Evolutionary conservation across 371 early-diverging fungal genomes (phyloP), one percentile per base, ranked within the genome.

Genomic region (Mucor saturninus): DNA sequence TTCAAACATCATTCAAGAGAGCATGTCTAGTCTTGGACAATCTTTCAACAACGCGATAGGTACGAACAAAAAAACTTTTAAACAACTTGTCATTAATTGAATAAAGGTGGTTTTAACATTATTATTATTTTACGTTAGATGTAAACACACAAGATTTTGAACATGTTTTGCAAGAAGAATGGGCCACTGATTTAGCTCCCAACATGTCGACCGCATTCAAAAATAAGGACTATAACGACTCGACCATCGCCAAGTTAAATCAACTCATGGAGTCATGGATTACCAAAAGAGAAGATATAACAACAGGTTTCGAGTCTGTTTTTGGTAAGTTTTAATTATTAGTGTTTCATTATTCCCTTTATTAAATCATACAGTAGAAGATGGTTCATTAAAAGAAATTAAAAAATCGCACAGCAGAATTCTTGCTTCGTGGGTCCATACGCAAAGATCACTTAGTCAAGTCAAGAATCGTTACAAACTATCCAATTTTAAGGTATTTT

Each of bases 231-330:
- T 55, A 58, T 39, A 29, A 57, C 7, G 59, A 62, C n/a, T 35
- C 54, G 49, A 58, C 59, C 29, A 43, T 67, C 46, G 31, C 59
- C 7, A 67, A 67, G 39, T 48, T 67, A 29, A 67, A 59, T 59
- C 59, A 62, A n/a, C 38, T 67, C 26, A 42, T 67, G 13, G 62
- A 67, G 28, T 37, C 59, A 8, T 67, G 68, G 68, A 49, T 67
- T 54, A 38, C 28, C 3, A 65, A 61, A 59, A 58, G 70, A 58
- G 62, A 65, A 45, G n/a, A 45, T 21, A 62, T 65, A 10, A 55
- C 51, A 15, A 21, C 56, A 31, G 62, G 54, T 1, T 65, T 69
- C 31, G 45, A 56, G 28, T 54, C 70, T 35, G 58, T 62, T 32
- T 61, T 69, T 54, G 65, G 70, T 69, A 69, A 61, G 29, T 29